Evolutionary conservation across 768 basidiomycete genomes (phyloP).

Genomic region (Kwoniella dendrophila): DNA sequence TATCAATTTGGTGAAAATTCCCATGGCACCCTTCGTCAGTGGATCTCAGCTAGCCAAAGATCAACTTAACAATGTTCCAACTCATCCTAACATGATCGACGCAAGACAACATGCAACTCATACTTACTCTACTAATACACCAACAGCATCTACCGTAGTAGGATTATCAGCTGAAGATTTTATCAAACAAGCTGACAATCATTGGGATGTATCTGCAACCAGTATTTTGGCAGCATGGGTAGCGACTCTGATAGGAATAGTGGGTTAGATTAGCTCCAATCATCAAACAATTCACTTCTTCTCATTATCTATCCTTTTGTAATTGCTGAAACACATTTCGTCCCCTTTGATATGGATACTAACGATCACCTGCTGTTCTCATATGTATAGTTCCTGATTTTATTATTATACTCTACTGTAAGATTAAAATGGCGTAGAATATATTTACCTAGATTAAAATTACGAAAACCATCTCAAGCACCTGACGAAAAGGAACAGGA

Average conservation of each 20-base stretch:
- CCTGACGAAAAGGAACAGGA: slow-evolving; percentile 7
- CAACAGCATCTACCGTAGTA: slow-evolving; percentile 2
- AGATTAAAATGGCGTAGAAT: slow-evolving; percentile 25
- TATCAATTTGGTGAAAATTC: no score
- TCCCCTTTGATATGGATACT: no score
- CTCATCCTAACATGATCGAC: neutral
- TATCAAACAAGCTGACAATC: slow-evolving; percentile 38
- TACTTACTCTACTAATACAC: neutral
- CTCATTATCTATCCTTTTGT: neutral
- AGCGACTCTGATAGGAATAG: slow-evolving; percentile 31
- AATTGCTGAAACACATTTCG: no score
- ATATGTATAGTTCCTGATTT: slow-evolving; percentile 30
- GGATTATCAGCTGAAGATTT: slow-evolving; percentile 27
- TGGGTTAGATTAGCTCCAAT: slow-evolving; percentile 21
- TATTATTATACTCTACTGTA: slow-evolving; percentile 28
- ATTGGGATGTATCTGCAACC: slow-evolving; percentile 39
- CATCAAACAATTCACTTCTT: neutral
- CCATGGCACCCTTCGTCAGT: neutral
- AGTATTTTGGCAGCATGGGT: slow-evolving; percentile 44
- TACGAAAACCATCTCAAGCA: slow-evolving; percentile 18
- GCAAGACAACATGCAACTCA: neutral
- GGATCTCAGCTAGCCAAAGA: neutral
- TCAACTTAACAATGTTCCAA: neutral
- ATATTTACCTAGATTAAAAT: slow-evolving; percentile 29
- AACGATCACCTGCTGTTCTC: neutral